Evolutionary conservation across 2,329 filamentous ascomycete genomes (phyloP), one percentile per base, ranked within the genome.

Genomic region (Aspergillus sp.): DNA sequence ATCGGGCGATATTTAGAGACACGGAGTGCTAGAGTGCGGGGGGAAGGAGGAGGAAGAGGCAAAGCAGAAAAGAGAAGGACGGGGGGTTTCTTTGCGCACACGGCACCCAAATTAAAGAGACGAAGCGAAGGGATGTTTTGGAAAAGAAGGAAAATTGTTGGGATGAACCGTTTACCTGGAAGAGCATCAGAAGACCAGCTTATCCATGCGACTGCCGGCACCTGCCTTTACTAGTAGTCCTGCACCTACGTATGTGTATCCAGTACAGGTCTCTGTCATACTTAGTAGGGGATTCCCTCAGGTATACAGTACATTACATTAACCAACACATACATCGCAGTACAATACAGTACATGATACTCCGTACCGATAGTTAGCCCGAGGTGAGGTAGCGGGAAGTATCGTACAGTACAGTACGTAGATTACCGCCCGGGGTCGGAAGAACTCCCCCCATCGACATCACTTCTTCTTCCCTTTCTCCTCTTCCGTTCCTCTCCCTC

Each of bases 401-500:
- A 42, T 6, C n/a, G 39, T 42, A 42, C 39, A n/a, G 12, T 42
- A 42, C 39, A 5, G 24, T 24, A 24, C 39, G 2, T 42, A 42
- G 5, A 42, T 49, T 36, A 36, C 32, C 4, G 32, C 32, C 32
- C 32, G 32, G 52, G 54, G 53, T 47, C 22, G 36, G 49, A 54
- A 52, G 50, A 51, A 36, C 50, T 26, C 32, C 39, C 39, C 26
- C 26, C 26, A 29, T 29, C 26, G 26, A 29, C 45, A 42, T 52
- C 24, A 36, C 55, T 46, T 58, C 45, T 46, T 58, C 45, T 24
- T 31, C 54, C 50, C 46, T 26, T 39, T 49, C 47, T 58, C 52
- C 51, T 58, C 53, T 57, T 55, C 60, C 56, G 63, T 61, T 62
- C 59, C 47, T 57, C 56, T 57, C 61, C 60, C 56, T 47, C 49